Evolutionary conservation across 1,139 yeast genomes (phyloP).

Genomic region (Blastobotrys persicus): DNA sequence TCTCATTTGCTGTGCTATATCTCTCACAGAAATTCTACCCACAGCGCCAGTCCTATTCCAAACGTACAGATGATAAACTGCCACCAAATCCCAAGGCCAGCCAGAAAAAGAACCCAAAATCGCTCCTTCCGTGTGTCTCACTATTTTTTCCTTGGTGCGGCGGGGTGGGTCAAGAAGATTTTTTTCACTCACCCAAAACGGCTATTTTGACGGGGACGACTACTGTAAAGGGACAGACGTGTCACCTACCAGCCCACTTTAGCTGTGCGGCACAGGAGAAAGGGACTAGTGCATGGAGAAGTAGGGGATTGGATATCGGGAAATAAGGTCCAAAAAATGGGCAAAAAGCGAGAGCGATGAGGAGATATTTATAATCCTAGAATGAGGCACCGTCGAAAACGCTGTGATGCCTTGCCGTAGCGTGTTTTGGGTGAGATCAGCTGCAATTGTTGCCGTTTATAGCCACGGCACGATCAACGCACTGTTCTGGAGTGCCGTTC

Average conservation of each 20-base stretch:
- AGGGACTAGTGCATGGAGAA: background rate
- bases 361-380: background rate
- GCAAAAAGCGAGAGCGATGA: background rate
- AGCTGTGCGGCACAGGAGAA: slow-evolving; percentile 1
- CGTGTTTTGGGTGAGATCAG: background rate
- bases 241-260: background rate
- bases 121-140: too few species aligned
- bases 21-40: too few species aligned
- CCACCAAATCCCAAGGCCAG: too few species aligned
- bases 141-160: background rate
- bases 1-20: too few species aligned
- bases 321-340: slow-evolving; percentile 1
- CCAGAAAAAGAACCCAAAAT: background rate
- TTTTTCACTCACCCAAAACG: background rate
- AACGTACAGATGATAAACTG: too few species aligned
- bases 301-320: background rate
- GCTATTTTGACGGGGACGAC: background rate
- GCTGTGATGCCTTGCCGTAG: background rate
- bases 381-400: background rate
- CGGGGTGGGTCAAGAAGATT: background rate
- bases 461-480: slow-evolving; percentile 10
- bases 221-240: background rate
- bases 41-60: too few species aligned
- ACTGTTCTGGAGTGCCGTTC: background rate
- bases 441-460: slow-evolving; percentile 5